Conservation (phyloP, 2,329 filamentous ascomycete species). For the Fusarium sp. region DNA sequence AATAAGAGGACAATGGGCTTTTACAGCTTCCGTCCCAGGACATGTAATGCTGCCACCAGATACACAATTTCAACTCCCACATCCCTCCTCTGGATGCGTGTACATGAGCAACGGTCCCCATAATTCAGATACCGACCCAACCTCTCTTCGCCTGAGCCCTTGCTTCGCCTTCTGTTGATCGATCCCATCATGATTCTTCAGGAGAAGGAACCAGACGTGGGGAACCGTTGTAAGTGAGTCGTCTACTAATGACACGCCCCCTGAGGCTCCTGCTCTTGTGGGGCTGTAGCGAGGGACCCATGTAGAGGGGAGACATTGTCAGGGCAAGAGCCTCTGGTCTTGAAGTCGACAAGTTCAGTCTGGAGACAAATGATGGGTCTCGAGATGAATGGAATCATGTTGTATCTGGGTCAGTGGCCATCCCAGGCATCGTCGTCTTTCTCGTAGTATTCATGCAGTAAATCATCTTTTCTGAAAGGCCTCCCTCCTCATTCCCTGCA, state of each 20-base stretch:
- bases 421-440: background rate
- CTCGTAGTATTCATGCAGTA: too few relatives aligned
- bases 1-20: background rate
- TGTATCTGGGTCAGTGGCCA: background rate
- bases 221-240: background rate
- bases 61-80: background rate
- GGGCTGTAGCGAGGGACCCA: background rate
- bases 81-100: constrained; percentile 7
- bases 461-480: background rate
- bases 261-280: background rate
- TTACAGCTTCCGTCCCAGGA: background rate
- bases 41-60: background rate
- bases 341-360: background rate
- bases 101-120: constrained; percentile 4
- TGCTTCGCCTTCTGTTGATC: background rate
- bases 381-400: background rate
- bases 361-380: background rate
- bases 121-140: background rate
- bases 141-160: background rate
- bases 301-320: background rate
- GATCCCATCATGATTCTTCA: background rate
- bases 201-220: constrained; percentile 2
- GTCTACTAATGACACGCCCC: background rate
- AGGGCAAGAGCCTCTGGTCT: background rate
- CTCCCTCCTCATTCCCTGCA: background rate